A percentile compares a stretch with the other conserved stretches of the same genome.
These are phyloP conservation scores for Tricladium varicosporioides DNA, from an alignment of 2,329 filamentous ascomycete species.

Conservation along the genomic window DNA sequence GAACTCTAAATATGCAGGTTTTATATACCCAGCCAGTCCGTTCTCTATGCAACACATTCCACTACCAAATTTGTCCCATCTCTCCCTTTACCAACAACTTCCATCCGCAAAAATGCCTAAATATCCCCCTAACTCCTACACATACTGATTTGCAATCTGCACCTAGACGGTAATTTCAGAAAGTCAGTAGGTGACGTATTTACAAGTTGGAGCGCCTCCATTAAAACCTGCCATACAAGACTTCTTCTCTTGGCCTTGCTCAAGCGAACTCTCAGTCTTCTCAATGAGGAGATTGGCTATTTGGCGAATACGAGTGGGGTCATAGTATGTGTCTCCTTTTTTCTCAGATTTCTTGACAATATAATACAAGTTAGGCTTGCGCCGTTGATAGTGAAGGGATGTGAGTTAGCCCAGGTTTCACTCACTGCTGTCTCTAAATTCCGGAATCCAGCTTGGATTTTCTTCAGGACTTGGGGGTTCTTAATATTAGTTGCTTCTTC, in stretches of 20 bases:
- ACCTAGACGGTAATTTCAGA: neutral
- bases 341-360: neutral
- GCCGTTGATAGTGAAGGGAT: too few species aligned
- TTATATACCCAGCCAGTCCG: too few species aligned
- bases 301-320: neutral
- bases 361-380: neutral
- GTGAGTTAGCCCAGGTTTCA: too few species aligned
- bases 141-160: neutral
- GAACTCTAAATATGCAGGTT: too few species aligned
- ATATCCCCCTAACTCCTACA: too few species aligned
- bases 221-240: neutral
- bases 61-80: too few species aligned
- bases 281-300: neutral
- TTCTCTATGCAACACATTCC: too few species aligned
- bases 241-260: neutral
- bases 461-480: neutral
- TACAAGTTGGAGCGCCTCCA: neutral
- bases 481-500: neutral
- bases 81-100: too few species aligned
- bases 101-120: too few species aligned
- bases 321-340: neutral
- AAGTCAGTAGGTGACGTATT: neutral
- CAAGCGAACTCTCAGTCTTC: neutral
- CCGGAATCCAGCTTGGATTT: neutral
- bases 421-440: neutral